Evolutionary conservation across 2,329 filamentous ascomycete genomes (phyloP).

Genomic region (Elsinoe fawcettii): DNA sequence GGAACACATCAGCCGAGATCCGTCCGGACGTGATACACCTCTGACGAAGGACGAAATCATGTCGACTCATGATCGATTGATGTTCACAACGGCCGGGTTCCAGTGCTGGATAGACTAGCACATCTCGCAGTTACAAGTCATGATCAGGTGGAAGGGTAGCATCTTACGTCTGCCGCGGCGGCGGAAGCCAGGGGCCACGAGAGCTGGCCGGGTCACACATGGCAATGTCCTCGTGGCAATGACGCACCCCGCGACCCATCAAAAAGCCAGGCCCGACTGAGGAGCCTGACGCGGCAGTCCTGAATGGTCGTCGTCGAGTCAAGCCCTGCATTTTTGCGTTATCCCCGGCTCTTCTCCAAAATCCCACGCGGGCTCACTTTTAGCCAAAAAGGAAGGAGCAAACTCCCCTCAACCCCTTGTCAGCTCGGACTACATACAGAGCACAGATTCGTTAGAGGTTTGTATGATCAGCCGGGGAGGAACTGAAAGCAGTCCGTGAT

Average conservation of each 20-base stretch:
- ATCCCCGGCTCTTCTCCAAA: background rate
- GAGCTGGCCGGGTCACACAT: background rate
- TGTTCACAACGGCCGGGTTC: background rate
- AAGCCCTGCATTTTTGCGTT: background rate
- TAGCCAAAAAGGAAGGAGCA: constrained; percentile 9
- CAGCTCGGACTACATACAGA: background rate
- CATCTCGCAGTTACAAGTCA: background rate
- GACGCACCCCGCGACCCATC: constrained; percentile 14
- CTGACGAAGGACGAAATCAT: background rate
- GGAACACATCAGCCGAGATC: constrained; percentile 2
- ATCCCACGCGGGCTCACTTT: constrained; percentile 4
- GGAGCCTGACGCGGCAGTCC: constrained; percentile 1
- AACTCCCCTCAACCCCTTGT: background rate
- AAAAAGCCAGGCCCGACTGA: background rate
- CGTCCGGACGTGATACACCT: background rate
- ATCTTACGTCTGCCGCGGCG: constrained; percentile 8
- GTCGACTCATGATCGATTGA: background rate
- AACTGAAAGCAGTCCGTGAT: background rate
- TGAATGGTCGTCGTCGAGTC: background rate
- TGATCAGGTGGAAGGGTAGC: background rate
- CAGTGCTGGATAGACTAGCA: background rate
- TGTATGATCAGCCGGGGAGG: constrained; percentile 10
- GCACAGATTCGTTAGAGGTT: background rate
- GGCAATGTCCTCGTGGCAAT: constrained; percentile 12
- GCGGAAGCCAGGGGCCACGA: background rate